Evolutionary conservation across 1,139 yeast genomes (phyloP), one percentile per base, ranked within the genome.

Genomic region (Insectozyma bohioensis): DNA sequence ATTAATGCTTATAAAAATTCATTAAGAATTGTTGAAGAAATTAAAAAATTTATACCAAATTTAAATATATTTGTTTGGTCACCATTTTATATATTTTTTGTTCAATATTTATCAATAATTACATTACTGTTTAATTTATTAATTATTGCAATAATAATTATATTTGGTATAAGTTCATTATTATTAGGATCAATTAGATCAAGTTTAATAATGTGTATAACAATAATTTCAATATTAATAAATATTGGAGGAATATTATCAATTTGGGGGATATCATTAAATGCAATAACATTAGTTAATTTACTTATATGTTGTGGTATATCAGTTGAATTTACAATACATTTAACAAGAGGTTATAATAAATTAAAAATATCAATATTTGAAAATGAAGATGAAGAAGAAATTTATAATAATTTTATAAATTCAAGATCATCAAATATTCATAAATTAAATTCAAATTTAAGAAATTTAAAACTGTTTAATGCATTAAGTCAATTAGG

Each of bases 311-410:
- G 97, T 56, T 80, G 85, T 4, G 98, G 98, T 0, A 66, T 92
- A 29, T 92, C 95, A 1, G 95, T 92, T 24, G 98, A 92, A 56
- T 92, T 92, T 51, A 86, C 96, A 34, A 77, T 85, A 18, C 97
- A 92, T 53, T 72, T 92, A 36, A 85, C 90, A 1, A 69, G 94
- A 39, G 88, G 94, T 1, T 92, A 79, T 53, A 73, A 82, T 23
- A 42, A 33, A 14, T 36, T 37, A 14, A 46, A 51, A 8, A 35
- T 41, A 4, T 39, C 43, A 5, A 40, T 42, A 14, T 34, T 45
- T 20, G 47, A 47, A 4, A 42, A 42, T 21, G 47, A 43, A 24
- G 26, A 30, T 20, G 45, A 45, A 14, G 48, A 44, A 9, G 31
- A 33, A 6, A 23, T 47, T 12, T 48, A 43, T 28, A 35, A 41